Evolutionary conservation across 805 yeast species (phyloP), one percentile per base, ranked within the genome.

Genomic region (Candida rishiriensis): DNA sequence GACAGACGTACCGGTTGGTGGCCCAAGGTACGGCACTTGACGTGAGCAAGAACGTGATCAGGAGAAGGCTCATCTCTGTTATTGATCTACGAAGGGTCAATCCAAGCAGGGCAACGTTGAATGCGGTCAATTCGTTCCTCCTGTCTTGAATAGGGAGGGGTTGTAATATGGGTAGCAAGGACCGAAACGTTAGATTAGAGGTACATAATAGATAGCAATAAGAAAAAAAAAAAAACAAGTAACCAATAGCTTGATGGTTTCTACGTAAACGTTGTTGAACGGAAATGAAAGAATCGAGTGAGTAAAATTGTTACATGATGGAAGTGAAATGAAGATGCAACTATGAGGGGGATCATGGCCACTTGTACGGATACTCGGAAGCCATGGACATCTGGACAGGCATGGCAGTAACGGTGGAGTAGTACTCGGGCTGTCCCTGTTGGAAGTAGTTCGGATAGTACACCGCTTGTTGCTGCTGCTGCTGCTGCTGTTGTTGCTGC

Each of bases 41-140:
- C n/a, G 9, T 12, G 3, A 10, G 14, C 21, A 62, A 62, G 32
- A 41, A 42, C 3, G 10, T 39, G 1, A 53, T 62, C 4, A 73
- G 79, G 44, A 72, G 71, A 45, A 81, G 84, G 43, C 63, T 88
- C 29, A 74, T 79, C 2, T 60, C 59, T 38, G 53, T 88, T 3
- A 68, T 75, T 14, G 63, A 71, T 3, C 59, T 65, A 8, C 59
- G 75, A n/a, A 76, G 72, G 34, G 77, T 76, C 4, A 85, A 87
- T 47, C 95, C 96, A 0, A 81, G 89, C 43, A 68, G 96, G 40
- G 81, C 87, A 10, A 84, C 95, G 0, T 65, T 87, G 34, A 89
- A 83, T 52, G 75, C 90, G 28, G 79, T 85, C 2, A 84, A 87
- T 49, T 62, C 79, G 2, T 77, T 50, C 47, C 51, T 83, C 29